Evolutionary conservation across 257 asterid species (phyloP).

Genomic region (Nicotiana obtusifolia): DNA sequence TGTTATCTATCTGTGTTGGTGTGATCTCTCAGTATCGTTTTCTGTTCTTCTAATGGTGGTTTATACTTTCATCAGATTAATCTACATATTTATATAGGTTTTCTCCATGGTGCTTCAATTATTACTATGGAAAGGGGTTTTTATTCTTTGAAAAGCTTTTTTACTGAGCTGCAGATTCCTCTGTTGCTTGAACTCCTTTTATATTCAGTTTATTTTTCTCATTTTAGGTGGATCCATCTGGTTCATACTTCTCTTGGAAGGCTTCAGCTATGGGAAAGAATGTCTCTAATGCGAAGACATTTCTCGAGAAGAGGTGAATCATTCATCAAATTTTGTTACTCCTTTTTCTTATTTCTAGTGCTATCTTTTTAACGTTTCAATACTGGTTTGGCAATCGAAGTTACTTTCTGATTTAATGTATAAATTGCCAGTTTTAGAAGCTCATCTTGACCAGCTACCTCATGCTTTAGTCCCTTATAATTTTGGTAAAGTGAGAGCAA

Average conservation of each 20-base stretch:
- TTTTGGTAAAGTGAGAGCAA: not conserved
- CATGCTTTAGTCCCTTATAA: not conserved
- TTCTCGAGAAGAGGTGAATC: constrained; percentile 86
- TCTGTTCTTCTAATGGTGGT: not conserved
- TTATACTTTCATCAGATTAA: not conserved
- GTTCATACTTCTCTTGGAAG: constrained; percentile 98
- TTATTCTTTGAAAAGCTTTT: not conserved
- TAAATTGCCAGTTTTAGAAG: not conserved
- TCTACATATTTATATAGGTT: not conserved
- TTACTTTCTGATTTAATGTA: not conserved
- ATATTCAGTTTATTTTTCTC: not conserved
- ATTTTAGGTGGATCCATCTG: constrained; percentile 92
- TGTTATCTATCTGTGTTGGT: constrained; percentile 10
- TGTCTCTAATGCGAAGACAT: constrained; percentile 96
- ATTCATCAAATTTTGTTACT: not conserved
- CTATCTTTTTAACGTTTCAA: not conserved
- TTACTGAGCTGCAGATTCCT: not conserved
- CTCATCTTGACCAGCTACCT: not conserved
- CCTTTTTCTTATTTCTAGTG: not conserved
- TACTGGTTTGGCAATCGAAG: not conserved
- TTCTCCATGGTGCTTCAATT: not conserved
- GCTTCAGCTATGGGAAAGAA: constrained; percentile 99
- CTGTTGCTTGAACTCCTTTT: not conserved
- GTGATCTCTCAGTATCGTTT: not conserved
- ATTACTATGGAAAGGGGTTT: not conserved